A percentile compares a stretch with the other conserved stretches of the same genome.
Evolutionary conservation across 257 asterid species (phyloP).

Genomic region (Rhazya stricta): DNA sequence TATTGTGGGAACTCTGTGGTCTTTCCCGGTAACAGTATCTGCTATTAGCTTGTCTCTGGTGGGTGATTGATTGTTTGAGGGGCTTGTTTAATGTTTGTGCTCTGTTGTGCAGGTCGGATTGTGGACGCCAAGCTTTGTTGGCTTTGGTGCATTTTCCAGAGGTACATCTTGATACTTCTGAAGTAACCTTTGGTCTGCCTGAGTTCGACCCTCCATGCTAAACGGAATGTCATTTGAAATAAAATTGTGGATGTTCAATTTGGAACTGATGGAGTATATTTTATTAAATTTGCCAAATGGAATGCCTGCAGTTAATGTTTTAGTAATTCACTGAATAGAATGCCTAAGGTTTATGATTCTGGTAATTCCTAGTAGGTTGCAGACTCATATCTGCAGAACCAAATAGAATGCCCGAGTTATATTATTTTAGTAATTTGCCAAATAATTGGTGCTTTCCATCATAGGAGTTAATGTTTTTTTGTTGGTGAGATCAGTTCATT

Average conservation of each 20-base stretch:
- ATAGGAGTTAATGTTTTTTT: not conserved
- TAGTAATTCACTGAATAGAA: not conserved
- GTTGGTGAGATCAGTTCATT: not conserved
- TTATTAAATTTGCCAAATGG: not conserved
- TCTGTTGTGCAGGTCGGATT: constrained; percentile 64
- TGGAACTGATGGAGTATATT: not conserved
- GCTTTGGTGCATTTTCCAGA: constrained; percentile 84
- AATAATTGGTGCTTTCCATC: not conserved
- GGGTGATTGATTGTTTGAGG: constrained; percentile 13
- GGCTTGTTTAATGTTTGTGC: constrained; percentile 19
- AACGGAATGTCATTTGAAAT: not conserved
- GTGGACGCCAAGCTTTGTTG: constrained; percentile 93
- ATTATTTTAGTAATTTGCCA: not conserved
- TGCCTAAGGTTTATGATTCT: not conserved
- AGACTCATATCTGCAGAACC: not conserved
- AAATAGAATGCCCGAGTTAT: not conserved
- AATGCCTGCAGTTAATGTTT: not conserved
- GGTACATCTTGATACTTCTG: constrained; percentile 35
- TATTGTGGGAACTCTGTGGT: constrained; percentile 91
- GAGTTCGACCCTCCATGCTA: too few species aligned
- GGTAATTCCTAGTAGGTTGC: not conserved
- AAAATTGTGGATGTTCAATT: not conserved
- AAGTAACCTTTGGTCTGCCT: not conserved
- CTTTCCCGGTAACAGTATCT: constrained; percentile 62
- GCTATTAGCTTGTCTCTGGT: constrained; percentile 13